Percentiles rank a stretch among this genome's conserved stretches.
These are phyloP conservation scores for Botryosphaeria agaves DNA, from an alignment of 2,329 filamentous ascomycete genomes.

Conservation along the genomic window DNA sequence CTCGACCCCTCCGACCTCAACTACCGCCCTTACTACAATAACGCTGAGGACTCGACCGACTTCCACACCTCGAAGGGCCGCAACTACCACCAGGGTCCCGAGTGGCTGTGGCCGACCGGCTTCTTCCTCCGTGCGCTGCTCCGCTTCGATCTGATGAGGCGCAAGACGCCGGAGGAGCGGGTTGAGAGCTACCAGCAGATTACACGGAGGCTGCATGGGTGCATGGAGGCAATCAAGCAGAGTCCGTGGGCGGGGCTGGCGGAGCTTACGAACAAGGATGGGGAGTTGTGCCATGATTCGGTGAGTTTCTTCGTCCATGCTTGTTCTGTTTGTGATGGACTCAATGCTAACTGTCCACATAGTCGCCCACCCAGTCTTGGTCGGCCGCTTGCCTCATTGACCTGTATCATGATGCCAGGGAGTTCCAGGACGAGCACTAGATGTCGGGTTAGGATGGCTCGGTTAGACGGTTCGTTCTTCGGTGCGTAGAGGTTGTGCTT, in stretches of 20 bases:
- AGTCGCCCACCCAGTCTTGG: constrained; percentile 94
- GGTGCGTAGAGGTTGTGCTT: too few species aligned
- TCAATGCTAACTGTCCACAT: constrained; percentile 13
- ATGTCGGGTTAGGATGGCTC: too few species aligned
- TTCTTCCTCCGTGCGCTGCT: constrained; percentile 87
- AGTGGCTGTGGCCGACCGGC: constrained; percentile 95
- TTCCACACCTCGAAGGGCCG: constrained; percentile 86
- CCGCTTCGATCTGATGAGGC: constrained; percentile 69
- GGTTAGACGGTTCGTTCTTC: too few species aligned
- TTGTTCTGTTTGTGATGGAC: not conserved
- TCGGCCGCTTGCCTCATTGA: constrained; percentile 89
- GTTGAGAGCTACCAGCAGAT: constrained; percentile 92
- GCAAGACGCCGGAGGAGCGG: constrained; percentile 47
- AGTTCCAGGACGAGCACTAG: constrained; percentile 12
- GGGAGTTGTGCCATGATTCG: constrained; percentile 71
- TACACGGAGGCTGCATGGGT: constrained; percentile 62
- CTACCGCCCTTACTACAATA: constrained; percentile 88
- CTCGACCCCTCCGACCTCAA: constrained; percentile 84
- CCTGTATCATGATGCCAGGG: constrained; percentile 78
- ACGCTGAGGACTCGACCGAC: constrained; percentile 80
- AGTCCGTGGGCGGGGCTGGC: constrained; percentile 81
- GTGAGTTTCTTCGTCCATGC: constrained; percentile 39
- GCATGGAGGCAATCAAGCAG: constrained; percentile 66
- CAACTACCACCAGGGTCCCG: constrained; percentile 96
- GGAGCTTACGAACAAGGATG: constrained; percentile 83